phyloP scores from a whole-genome alignment of 2,329 filamentous ascomycete species.

The Cercospora canescens region DNA sequence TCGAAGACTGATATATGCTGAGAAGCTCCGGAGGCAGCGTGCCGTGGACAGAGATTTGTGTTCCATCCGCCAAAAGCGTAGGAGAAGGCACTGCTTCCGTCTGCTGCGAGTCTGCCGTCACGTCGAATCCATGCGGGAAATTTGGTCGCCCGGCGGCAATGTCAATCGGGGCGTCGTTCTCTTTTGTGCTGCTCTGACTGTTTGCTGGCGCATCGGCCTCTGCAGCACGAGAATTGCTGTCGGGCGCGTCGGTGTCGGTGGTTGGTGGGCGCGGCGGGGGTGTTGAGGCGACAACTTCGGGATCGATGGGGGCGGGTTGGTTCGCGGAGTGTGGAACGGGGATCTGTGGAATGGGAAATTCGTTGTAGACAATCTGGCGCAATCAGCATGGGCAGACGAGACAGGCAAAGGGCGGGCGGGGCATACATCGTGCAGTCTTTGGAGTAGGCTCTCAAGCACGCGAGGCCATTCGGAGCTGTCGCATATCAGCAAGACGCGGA shows the following conservation, averaged over 20 bases:
- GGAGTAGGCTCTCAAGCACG: slow-evolving; percentile 64
- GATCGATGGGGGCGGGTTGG: slow-evolving; percentile 41
- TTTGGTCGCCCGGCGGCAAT: slow-evolving; percentile 38
- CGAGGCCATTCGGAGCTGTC: slow-evolving; percentile 68
- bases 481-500: slow-evolving; percentile 22
- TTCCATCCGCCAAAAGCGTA: slow-evolving; percentile 1
- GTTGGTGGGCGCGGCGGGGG: slow-evolving; percentile 39
- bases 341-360: slow-evolving; percentile 70
- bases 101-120: slow-evolving; percentile 19
- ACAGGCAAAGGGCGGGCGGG: slow-evolving; percentile 6
- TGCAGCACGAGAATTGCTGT: slow-evolving; percentile 25
- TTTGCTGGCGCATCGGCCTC: slow-evolving; percentile 21
- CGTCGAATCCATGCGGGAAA: slow-evolving; percentile 40
- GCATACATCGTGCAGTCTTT: slow-evolving; percentile 66
- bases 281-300: slow-evolving; percentile 34
- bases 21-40: slow-evolving; percentile 65
- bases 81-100: slow-evolving; percentile 29
- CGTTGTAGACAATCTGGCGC: slow-evolving; percentile 68
- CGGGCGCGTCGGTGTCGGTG: slow-evolving; percentile 23
- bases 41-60: slow-evolving; percentile 35
- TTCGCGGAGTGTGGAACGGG: slow-evolving; percentile 53
- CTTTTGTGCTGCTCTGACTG: slow-evolving; percentile 64
- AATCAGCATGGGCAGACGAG: slow-evolving; percentile 5
- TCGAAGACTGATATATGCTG: slow-evolving; percentile 48
- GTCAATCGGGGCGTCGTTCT: slow-evolving; percentile 57